Conservation (phyloP, 78 protist genomes). For the Dictyostelium firmibasis region DNA sequence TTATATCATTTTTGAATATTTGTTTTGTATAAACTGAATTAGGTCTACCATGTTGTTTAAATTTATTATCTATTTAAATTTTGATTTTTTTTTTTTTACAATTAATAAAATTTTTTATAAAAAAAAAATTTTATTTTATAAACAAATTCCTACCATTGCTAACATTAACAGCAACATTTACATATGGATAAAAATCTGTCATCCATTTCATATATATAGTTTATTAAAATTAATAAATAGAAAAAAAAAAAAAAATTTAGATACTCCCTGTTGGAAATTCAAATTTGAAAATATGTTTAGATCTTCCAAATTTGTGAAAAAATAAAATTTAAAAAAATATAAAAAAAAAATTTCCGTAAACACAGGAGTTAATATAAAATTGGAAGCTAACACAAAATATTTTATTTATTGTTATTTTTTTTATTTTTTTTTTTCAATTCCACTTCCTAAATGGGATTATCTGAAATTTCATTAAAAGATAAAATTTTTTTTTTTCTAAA, state of each 20-base stretch:
- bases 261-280: too few relatives aligned
- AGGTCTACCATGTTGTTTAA: conserved; percentile 10
- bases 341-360: too few relatives aligned
- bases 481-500: too few relatives aligned
- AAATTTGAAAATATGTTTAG: background rate
- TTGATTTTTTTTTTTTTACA: too few relatives aligned
- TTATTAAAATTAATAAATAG: background rate
- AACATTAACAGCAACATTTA: background rate
- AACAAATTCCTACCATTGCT: background rate
- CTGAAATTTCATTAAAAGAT: too few relatives aligned
- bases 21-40: background rate
- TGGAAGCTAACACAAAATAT: background rate
- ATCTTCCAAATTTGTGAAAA: background rate
- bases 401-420: too few relatives aligned
- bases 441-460: background rate
- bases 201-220: background rate
- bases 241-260: background rate
- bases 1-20: background rate
- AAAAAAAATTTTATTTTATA: too few relatives aligned
- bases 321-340: too few relatives aligned
- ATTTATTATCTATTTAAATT: background rate
- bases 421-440: background rate
- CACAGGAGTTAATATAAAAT: background rate
- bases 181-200: background rate
- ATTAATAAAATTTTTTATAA: too few relatives aligned